A percentile compares a stretch with the other conserved stretches of the same genome.
Evolutionary conservation across 352 stramenopile species (phyloP).

Genomic region (Poterioochromonas sp.): DNA sequence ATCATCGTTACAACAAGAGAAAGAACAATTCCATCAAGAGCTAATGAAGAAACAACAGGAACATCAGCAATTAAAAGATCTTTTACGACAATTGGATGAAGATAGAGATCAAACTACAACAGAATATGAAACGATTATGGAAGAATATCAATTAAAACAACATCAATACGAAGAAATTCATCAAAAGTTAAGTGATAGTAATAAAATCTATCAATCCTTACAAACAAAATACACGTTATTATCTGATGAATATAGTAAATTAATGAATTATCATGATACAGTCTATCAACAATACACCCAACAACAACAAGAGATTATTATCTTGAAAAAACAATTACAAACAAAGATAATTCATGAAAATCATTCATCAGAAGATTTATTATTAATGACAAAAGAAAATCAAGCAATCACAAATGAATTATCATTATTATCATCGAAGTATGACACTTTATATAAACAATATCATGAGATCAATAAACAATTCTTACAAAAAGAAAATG

Average conservation of each 20-base stretch:
- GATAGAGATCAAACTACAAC: no score
- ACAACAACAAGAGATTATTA: no score
- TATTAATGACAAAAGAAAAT: slow-evolving; percentile 31
- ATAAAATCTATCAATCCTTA: background rate
- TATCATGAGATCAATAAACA: background rate
- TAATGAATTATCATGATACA: no score
- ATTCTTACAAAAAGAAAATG: background rate
- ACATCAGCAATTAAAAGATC: background rate
- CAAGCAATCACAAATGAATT: background rate
- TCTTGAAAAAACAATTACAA: background rate
- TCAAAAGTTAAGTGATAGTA: background rate
- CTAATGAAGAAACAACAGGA: background rate
- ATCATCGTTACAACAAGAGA: background rate
- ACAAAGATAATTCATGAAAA: background rate
- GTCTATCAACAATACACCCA: no score
- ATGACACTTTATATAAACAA: background rate
- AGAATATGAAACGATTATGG: no score
- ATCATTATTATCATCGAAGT: background rate
- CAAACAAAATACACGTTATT: background rate
- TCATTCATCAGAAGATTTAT: slow-evolving; percentile 4
- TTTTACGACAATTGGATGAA: no score
- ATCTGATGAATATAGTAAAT: no score
- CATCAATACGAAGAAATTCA: background rate
- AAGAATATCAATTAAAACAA: background rate
- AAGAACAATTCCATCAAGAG: background rate